Conservation (phyloP, 805 yeast genomes). For the Saccharomycopsis microspora region DNA sequence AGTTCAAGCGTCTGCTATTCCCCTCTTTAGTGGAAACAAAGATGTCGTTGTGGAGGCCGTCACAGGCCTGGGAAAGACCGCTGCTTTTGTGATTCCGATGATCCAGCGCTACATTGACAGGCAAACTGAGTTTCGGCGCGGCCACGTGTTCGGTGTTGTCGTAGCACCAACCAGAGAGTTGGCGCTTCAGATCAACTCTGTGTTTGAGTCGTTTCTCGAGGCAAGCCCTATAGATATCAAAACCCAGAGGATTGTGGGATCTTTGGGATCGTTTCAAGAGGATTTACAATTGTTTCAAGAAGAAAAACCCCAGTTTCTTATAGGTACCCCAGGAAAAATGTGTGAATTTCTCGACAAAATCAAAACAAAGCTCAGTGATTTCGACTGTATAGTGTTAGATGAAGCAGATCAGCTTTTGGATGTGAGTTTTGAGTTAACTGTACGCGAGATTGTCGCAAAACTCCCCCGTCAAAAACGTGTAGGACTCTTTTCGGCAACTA, state of each 20-base stretch:
- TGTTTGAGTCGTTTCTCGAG: conserved; percentile 44
- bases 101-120: conserved; percentile 46
- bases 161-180: conserved; percentile 59
- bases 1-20: conserved; percentile 92
- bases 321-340: conserved; percentile 90
- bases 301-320: conserved; percentile 56
- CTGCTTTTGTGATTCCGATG: conserved; percentile 80
- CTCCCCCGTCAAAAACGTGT: conserved; percentile 90
- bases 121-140: conserved; percentile 31
- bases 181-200: conserved; percentile 61
- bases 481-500: conserved; percentile 90
- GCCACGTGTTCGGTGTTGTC: conserved; percentile 61
- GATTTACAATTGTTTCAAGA: conserved; percentile 52
- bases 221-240: conserved; percentile 23
- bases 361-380: conserved; percentile 34
- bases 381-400: conserved; percentile 73
- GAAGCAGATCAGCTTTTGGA: conserved; percentile 90
- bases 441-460: conserved; percentile 50
- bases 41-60: conserved; percentile 97
- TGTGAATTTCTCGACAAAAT: conserved; percentile 59
- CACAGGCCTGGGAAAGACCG: conserved; percentile 96
- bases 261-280: conserved; percentile 50
- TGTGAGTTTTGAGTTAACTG: conserved; percentile 58
- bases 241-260: conserved; percentile 58
- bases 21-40: conserved; percentile 69